A percentile compares a stretch with the other conserved stretches of the same genome.
Evolutionary conservation across 176 grass and related monocot species (phyloP).

Genomic region (Juncus effusus): DNA sequence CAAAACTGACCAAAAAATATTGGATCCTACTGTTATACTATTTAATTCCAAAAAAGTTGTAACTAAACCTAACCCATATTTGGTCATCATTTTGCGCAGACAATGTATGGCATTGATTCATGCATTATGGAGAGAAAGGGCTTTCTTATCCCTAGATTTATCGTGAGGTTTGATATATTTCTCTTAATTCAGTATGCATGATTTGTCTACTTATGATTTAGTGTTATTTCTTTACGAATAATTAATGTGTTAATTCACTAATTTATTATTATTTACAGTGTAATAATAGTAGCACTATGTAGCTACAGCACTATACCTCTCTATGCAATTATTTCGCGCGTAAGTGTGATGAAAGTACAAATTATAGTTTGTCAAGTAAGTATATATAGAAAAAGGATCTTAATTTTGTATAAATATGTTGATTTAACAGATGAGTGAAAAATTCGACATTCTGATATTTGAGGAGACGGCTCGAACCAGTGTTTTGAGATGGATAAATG

Average conservation of each 20-base stretch:
- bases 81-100: slow-evolving; percentile 5
- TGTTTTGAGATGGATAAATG: slow-evolving; percentile 38
- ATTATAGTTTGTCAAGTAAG: too few relatives aligned
- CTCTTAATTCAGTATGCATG: background rate
- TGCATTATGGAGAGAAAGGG: slow-evolving; percentile 52
- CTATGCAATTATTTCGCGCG: slow-evolving; percentile 79
- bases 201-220: too few relatives aligned
- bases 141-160: slow-evolving; percentile 42
- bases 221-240: background rate
- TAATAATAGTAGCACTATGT: slow-evolving; percentile 50
- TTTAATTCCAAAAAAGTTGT: background rate
- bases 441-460: slow-evolving; percentile 57
- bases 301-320: slow-evolving; percentile 75
- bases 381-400: background rate
- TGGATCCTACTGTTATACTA: too few relatives aligned
- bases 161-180: slow-evolving; percentile 42
- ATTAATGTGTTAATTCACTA: background rate
- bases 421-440: slow-evolving; percentile 52
- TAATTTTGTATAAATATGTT: too few relatives aligned
- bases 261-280: slow-evolving; percentile 27
- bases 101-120: slow-evolving; percentile 40
- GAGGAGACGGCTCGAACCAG: slow-evolving; percentile 39
- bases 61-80: too few relatives aligned
- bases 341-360: slow-evolving; percentile 18
- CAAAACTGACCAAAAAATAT: too few relatives aligned